Conservation (phyloP, 306 rosid genomes). For the Dalbergia cochinchinensis region DNA sequence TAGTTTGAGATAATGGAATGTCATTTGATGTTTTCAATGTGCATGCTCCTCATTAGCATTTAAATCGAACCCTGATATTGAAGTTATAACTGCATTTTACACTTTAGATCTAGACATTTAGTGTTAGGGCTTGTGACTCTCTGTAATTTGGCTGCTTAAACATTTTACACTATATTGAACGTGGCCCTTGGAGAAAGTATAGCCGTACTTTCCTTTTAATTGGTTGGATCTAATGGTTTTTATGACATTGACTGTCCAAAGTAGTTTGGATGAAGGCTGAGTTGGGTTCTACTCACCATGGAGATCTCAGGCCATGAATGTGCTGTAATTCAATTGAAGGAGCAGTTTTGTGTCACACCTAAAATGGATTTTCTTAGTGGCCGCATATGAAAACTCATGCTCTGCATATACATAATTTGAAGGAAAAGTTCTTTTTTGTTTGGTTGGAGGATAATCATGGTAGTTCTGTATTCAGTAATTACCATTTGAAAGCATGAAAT, state of each 20-base stretch:
- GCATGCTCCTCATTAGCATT: constrained; percentile 28
- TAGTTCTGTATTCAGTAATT: neutral
- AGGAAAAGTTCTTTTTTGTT: neutral
- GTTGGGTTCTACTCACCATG: constrained; percentile 12
- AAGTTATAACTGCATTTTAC: neutral
- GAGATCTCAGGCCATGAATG: neutral
- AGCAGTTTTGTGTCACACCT: neutral
- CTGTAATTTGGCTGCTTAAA: constrained; percentile 28
- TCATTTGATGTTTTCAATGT: constrained; percentile 24
- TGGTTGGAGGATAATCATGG: neutral
- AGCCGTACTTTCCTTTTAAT: neutral
- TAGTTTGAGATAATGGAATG: constrained; percentile 3
- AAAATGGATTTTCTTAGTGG: constrained; percentile 17
- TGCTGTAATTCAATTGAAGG: constrained; percentile 25
- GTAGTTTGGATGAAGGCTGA: neutral
- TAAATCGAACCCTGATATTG: neutral
- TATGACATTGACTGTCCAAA: constrained; percentile 13
- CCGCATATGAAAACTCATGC: neutral
- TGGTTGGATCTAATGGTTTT: neutral
- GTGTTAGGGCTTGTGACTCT: neutral
- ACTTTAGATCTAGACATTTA: constrained; percentile 40
- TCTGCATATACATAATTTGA: neutral
- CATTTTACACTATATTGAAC: constrained; percentile 3
- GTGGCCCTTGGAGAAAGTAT: neutral
- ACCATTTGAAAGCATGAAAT: neutral